Evolutionary conservation across 345 rosid genomes (phyloP).

Genomic region (Populus simonii): DNA sequence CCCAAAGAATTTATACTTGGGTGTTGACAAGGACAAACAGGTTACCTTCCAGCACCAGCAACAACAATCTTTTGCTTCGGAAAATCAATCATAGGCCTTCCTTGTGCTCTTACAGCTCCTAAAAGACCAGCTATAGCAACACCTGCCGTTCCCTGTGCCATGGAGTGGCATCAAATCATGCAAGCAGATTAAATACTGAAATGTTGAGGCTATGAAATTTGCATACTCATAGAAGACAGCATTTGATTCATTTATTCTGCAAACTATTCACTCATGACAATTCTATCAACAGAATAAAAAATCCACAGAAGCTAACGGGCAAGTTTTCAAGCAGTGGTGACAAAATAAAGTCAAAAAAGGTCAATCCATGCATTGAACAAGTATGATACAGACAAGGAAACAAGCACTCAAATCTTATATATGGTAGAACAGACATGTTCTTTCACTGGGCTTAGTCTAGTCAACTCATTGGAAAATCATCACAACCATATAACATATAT

Average conservation of each 20-base stretch:
- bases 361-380: neutral
- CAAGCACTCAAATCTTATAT: neutral
- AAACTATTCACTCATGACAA: neutral
- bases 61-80: constrained; percentile 96
- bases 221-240: neutral
- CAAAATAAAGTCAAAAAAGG: neutral
- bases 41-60: constrained; percentile 98
- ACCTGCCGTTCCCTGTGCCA: constrained; percentile 87
- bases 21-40: constrained; percentile 6
- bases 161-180: constrained; percentile 7
- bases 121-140: constrained; percentile 97
- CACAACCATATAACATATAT: neutral
- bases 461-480: neutral
- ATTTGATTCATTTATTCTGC: neutral
- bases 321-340: neutral
- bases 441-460: neutral
- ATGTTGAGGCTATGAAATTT: neutral
- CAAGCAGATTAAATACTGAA: neutral
- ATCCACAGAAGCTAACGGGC: neutral
- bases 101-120: constrained; percentile 99
- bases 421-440: neutral
- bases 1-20: neutral
- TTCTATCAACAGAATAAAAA: neutral
- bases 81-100: constrained; percentile 93
- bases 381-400: neutral